Base-by-base conservation (phyloP, 2,329 filamentous ascomycete genomes). In the Chrysoporthe deuterocubensis region DNA sequence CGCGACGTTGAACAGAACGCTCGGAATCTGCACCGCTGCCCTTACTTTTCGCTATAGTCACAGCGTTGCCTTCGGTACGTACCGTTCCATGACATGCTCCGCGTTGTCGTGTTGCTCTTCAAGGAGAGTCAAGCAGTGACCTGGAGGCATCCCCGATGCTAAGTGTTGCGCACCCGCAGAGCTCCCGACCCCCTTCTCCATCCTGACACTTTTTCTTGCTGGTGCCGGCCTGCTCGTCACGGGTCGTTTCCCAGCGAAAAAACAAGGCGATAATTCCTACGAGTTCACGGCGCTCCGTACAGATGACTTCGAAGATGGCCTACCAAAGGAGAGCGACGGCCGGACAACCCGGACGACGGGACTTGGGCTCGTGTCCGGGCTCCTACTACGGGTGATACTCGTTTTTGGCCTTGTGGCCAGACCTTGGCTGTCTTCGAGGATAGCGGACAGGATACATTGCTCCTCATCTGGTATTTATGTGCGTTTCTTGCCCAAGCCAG, bases 391-490 rank as follows among this genome's bases (percentile, higher is more conserved):
- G 1, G 2, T 26, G n/a, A 43, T 26, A 34, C 40, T 60, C 16
- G 2, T 60, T 11, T 21, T 40, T 13, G 40, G n/a, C 11, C 16
- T 60, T n/a, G 40, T 44, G 21, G n/a, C 14, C 9, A 42, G 57
- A 13, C 21, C 57, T 26, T 26, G 11, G 57, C 14, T 60, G 1
- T 60, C 40, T 9, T 14, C 40, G 21, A 21, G 13, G 13, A 43
- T 60, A 43, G 57, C 42, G 11, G 57, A 60, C n/a, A 60, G 57
- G 14, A 60, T 60, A 43, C 57, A 60, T 26, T 60, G 57, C 57
- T 40, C 57, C 14, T 60, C n/a, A 4, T 44, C 40, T 42, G 57
- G 57, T 5, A 44, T 43, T 21, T 60, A 60, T 44, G 57, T 60
- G 40, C n/a, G 57, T 60, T 43, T 26, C 5, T 34, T 16, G 21